Base-by-base conservation (phyloP, 192 early-diverging fungal species). In the Geranomyces michiganensis region DNA sequence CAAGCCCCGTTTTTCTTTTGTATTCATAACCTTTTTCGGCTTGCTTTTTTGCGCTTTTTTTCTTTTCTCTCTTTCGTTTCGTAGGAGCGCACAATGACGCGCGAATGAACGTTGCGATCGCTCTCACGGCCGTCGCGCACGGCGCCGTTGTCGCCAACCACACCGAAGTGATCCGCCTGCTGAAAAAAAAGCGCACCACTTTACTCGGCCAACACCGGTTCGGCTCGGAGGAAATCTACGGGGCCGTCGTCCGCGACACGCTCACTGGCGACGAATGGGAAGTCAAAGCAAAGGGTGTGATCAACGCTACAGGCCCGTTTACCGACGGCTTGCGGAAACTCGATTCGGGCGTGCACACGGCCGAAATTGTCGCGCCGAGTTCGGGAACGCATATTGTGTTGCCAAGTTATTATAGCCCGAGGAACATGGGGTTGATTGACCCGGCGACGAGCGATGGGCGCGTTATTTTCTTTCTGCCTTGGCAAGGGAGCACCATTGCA, bases 381-480 rank as follows among this genome's bases (percentile, higher is more conserved):
- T 90, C 95, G 17, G 96, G 96, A 64, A 93, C 94, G 30, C 96
- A 98, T 71, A 90, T 96, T 69, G 91, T 96, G 65, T 85, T 98
- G 71, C 96, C 96, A 47, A 93, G 89, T 83, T 98, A 98, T 83
- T 96, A 92, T 67, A 91, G 91, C 66, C 96, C 95, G 51, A 83
- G 91, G 32, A 90, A 93, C 79, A 96, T 96, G 93, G 96, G 96
- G 63, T 80, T 98, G 72, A 80, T 98, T 71, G 96, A 98, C 79
- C 96, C 96, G 17, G 83, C 87, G 22, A 98, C 96, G 1, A 91
- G 88, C 71, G 95, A 98, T 78, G 94, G 94, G 1, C 91, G 96
- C 70, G 95, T 98, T 29, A 95, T 98, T 64, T 98, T 95, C 86
- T 96, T 98, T 76, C 74, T 98, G 71, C 96, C 96, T 5, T 98